Base-by-base conservation (phyloP, 2,329 filamentous ascomycete genomes). In the Didymella lethalis region DNA sequence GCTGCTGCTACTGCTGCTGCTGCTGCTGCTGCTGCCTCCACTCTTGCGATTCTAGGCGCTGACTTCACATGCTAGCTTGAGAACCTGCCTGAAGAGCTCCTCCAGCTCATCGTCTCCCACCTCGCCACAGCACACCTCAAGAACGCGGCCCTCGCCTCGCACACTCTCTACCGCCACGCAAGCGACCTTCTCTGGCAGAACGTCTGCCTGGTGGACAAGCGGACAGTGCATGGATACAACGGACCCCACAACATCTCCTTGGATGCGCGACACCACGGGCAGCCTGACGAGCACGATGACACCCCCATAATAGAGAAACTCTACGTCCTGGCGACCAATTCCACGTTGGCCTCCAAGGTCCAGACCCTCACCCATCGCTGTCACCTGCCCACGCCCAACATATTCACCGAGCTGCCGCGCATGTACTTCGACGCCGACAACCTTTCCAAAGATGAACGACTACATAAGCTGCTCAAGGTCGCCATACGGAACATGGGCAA, bases 321-420 rank as follows among this genome's bases (percentile, higher is more conserved):
- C 25, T 67, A 77, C 14, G 62, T 81, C 7, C 65, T 83, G 31
- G 78, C 78, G 5, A 75, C 65, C 6, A 80, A 79, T 34, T 76
- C 79, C 16, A 56, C 57, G 14, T 68, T 83, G 12, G 80, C 80
- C 2, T 67, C 75, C 10, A 77, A 78, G 54, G 80, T 83, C 10
- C 77, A 79, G 10, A 70, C 69, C 5, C 62, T 83, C 7, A 80
- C 76, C 11, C 80, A 82, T 64, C 77, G 78, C 25, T 83, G 81
- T 64, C 80, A 82, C 59, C 67, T 82, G 0, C 78, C 80, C 0
- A 74, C 77, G 2, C 81, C 81, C 0, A 76, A 76, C 29, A 79
- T 81, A 46, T 82, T 81, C 66, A 64, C 67, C 25, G 79, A 81
- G 52, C 70, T 82, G 2, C 79, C 79, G 7, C 63, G 66, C 29